Base-by-base conservation (phyloP, 176 grass and related monocot genomes). In the Eleusine coracana region DNA sequence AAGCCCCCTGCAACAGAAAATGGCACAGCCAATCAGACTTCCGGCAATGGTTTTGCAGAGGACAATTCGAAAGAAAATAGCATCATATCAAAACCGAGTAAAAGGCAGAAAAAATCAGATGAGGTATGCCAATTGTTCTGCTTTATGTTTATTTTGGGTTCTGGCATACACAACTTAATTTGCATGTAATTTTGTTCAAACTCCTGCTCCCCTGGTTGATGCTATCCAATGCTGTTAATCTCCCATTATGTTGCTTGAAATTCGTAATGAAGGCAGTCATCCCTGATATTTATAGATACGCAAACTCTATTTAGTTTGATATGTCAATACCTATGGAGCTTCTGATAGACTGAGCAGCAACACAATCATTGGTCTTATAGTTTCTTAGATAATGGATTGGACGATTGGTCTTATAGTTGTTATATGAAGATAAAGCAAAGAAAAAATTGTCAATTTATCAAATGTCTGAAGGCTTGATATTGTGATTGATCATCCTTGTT, bases 71-170 rank as follows among this genome's bases (percentile, higher is more conserved):
- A 54, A 1, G 73, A 88, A 18, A 52, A 75, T 55, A 78, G 77
- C 78, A 68, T 50, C 13, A 8, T 58, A 58, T 49, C 48, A 36
- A 89, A 88, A 71, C 79, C 90, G 8, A 89, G 68, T 29, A 93
- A 90, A 90, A 92, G 87, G 61, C 90, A 92, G 58, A 92, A 92
- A 25, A 29, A 84, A 62, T 92, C 92, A 80, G 75, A 79, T 42
- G 96, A 99, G 69, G 93, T 99, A 91, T 70, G 73, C 4, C 48
- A 21, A 21, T 77, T 4, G 6, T 27, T 50, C 62, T 44, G 1
- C n/a, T 70, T 38, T 46, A 21, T 0, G 34, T 76, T 15, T 41
- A 68, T 60, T 49, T 20, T 63, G 44, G 44, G 51, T 40, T 75
- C 20, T 52, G 73, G 83, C 16, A 17, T 60, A 5, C 18, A 28